Base-by-base conservation (phyloP, 139 green algal species). In the Chlamydomonas applanata region DNA sequence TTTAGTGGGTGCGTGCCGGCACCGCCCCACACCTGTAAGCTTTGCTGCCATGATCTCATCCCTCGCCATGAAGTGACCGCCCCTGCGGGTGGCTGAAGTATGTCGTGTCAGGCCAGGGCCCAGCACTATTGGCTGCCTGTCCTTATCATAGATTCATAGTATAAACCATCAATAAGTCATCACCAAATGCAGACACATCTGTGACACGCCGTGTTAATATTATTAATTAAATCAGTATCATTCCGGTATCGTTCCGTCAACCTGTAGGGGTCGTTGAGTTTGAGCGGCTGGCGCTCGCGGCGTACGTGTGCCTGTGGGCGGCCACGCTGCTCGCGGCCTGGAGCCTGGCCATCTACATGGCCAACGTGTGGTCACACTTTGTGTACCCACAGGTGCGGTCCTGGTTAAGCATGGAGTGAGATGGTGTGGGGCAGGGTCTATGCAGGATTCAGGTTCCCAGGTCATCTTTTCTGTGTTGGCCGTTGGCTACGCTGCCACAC, bases 331-430 rank as follows among this genome's bases (percentile, higher is more conserved):
- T 95, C 36, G 85, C 88, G 3, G 59, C 88, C 27, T 88, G 80
- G 82, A 88, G 76, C 13, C 80, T 95, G 44, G 75, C 77, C 32
- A 86, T 84, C 52, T 95, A 95, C 81, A 92, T 94, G 76, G 53
- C 75, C 0, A 89, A 91, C 22, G 79, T 92, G 14, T 91, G 87
- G 87, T 65, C 69, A 3, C 82, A 90, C 59, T 89, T 91, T 72
- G 67, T 84, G 19, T 80, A 82, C n/a, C 84, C 84, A 0, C 61
- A 82, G 49, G 56, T 40, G 25, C 46, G 34, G n/a, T n/a, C n/a
- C n/a, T n/a, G n/a, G n/a, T n/a, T n/a, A n/a, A n/a, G n/a, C n/a
- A n/a, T n/a, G n/a, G n/a, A n/a, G n/a, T n/a, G n/a, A n/a, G n/a
- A n/a, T n/a, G n/a, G n/a, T n/a, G n/a, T n/a, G n/a, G n/a, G n/a